These are phyloP conservation scores for Aspergillus caelatus DNA, from an alignment of 2,329 filamentous ascomycete species.

Conservation along the genomic window DNA sequence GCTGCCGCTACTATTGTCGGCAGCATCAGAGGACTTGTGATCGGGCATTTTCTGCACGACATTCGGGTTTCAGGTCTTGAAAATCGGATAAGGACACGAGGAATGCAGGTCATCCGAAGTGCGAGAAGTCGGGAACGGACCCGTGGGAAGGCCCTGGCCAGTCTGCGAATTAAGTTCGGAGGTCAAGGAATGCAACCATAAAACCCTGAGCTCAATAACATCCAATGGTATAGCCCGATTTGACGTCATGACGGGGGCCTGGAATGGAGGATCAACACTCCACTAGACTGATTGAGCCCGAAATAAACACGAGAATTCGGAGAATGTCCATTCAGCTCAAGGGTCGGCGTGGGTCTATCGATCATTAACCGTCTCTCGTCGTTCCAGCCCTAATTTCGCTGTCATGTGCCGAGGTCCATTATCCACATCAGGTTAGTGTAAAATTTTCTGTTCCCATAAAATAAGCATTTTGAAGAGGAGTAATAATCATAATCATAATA, in stretches of 20 bases:
- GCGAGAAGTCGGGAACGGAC: not conserved
- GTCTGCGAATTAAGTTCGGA: not conserved
- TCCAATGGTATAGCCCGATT: not conserved
- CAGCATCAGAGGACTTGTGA: not conserved
- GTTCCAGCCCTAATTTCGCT: not conserved
- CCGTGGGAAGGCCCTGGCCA: not conserved
- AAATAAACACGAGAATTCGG: too few relatives aligned
- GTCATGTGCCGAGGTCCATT: not conserved
- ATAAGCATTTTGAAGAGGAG: not conserved
- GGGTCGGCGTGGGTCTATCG: not conserved
- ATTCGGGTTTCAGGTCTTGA: not conserved
- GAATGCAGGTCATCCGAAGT: not conserved
- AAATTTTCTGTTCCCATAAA: not conserved
- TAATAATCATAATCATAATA: not conserved
- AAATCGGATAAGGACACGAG: not conserved
- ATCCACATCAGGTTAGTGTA: not conserved
- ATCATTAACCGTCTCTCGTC: not conserved
- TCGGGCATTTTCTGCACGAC: constrained; percentile 3
- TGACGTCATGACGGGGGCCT: not conserved
- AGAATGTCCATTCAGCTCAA: not conserved
- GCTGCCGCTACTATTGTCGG: not conserved
- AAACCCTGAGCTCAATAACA: not conserved
- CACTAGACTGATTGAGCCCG: not conserved
- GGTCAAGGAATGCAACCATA: not conserved
- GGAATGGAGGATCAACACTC: not conserved